Conservation (phyloP, 2,329 filamentous ascomycete genomes). For the Xylariales sp. region DNA sequence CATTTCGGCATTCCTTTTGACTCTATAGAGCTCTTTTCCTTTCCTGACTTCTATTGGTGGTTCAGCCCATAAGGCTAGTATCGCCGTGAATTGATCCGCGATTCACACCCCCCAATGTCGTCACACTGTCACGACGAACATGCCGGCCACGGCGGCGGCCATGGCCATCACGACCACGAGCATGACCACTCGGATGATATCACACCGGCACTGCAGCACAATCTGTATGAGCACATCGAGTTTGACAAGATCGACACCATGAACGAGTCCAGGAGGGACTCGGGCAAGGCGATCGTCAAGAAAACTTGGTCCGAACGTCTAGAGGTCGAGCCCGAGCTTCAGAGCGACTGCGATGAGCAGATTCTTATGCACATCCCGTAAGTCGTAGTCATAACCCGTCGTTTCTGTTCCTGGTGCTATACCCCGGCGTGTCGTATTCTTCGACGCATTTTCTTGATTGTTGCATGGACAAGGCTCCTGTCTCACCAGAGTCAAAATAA, state of each 20-base stretch:
- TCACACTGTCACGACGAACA: slow-evolving; percentile 65
- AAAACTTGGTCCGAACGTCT: slow-evolving; percentile 93
- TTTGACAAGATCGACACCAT: slow-evolving; percentile 87
- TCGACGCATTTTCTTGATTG: no score
- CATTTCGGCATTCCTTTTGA: no score
- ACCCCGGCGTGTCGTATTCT: not conserved
- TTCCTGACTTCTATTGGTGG: no score
- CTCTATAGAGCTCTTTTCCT: not conserved
- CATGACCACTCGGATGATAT: slow-evolving; percentile 95
- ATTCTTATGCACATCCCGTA: slow-evolving; percentile 92
- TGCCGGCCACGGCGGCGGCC: slow-evolving; percentile 44
- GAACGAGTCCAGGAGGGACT: slow-evolving; percentile 78
- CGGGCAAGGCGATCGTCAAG: slow-evolving; percentile 80
- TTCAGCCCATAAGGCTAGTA: not conserved
- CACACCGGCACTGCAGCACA: slow-evolving; percentile 88
- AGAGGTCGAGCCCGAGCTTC: slow-evolving; percentile 76
- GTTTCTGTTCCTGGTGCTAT: not conserved
- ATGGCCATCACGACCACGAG: slow-evolving; percentile 59
- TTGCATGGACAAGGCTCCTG: not conserved
- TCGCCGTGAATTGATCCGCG: not conserved
- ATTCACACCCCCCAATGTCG: slow-evolving; percentile 47
- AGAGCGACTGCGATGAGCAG: slow-evolving; percentile 91
- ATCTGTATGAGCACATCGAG: slow-evolving; percentile 91
- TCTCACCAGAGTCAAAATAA: not conserved
- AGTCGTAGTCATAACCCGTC: slow-evolving; percentile 51